Conservation (phyloP, 352 stramenopile genomes). For the Thalassiosira exigua region DNA sequence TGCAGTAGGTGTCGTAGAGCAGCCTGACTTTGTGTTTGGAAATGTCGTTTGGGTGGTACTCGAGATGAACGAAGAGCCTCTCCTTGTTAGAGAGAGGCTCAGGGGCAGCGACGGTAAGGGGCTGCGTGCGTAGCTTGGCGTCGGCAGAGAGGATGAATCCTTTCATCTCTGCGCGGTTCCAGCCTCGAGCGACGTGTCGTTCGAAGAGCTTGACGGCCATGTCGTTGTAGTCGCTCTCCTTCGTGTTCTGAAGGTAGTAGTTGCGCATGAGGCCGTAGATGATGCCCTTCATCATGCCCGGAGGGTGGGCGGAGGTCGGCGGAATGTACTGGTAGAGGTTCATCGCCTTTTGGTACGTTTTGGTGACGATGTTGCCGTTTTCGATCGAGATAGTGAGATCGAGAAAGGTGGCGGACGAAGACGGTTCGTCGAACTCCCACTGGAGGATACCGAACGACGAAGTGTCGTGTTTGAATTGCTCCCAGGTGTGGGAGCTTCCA, state of each 20-base stretch:
- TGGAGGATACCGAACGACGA: constrained; percentile 37
- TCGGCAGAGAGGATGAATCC: constrained; percentile 1
- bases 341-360: constrained; percentile 55
- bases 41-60: constrained; percentile 18
- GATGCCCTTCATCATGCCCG: too few species aligned
- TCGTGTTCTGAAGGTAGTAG: constrained; percentile 9
- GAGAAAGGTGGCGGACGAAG: constrained; percentile 19
- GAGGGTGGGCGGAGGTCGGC: constrained; percentile 34
- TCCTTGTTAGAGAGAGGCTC: too few species aligned
- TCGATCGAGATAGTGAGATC: constrained; percentile 42
- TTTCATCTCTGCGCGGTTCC: constrained; percentile 4
- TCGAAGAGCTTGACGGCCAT: constrained; percentile 3
- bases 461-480: constrained; percentile 6
- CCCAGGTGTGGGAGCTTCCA: neutral
- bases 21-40: neutral
- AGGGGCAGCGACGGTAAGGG: too few species aligned
- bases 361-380: constrained; percentile 9
- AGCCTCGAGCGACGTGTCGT: constrained; percentile 12
- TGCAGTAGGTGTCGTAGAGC: neutral
- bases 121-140: too few species aligned
- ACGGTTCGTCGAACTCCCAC: constrained; percentile 22
- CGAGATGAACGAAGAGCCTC: too few species aligned
- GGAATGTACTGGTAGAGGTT: constrained; percentile 63
- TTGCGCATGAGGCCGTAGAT: constrained; percentile 17
- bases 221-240: constrained; percentile 10